Conservation (phyloP, 2,329 filamentous ascomycete species). For the Orbilia oligospora region DNA sequence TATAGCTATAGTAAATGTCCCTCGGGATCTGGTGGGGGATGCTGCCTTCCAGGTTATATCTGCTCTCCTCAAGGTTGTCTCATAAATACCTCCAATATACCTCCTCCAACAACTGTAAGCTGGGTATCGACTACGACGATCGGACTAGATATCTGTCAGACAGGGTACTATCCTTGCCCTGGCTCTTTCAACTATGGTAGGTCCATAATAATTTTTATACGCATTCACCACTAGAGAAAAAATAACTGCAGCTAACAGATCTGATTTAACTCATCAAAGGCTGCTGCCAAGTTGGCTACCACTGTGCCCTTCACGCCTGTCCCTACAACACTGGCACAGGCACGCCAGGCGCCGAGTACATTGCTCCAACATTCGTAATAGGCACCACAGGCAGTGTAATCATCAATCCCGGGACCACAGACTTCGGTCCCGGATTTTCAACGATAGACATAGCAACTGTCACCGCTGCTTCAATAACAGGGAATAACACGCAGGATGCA, state of each 20-base stretch:
- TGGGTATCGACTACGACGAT: slow-evolving; percentile 32
- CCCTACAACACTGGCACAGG: slow-evolving; percentile 45
- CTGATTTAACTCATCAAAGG: slow-evolving; percentile 21
- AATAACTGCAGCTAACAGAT: not conserved
- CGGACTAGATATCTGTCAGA: slow-evolving; percentile 49
- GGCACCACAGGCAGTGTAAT: slow-evolving; percentile 9
- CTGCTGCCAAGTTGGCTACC: slow-evolving; percentile 54
- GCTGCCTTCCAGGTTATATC: slow-evolving; percentile 56
- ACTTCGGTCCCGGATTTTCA: slow-evolving; percentile 49
- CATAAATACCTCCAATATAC: slow-evolving; percentile 32
- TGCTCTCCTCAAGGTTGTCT: slow-evolving; percentile 56
- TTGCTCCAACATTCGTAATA: slow-evolving; percentile 31
- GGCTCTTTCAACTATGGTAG: slow-evolving; percentile 47
- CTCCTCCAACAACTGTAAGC: slow-evolving; percentile 11
- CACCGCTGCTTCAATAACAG: not conserved
- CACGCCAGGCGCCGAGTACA: slow-evolving; percentile 39
- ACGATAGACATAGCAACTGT: slow-evolving; percentile 42
- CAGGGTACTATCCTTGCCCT: slow-evolving; percentile 50
- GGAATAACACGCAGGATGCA: slow-evolving; percentile 22
- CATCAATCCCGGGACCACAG: slow-evolving; percentile 4
- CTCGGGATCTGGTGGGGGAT: slow-evolving; percentile 44
- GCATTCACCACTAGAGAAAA: not conserved
- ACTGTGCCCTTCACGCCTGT: slow-evolving; percentile 40
- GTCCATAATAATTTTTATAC: too few relatives aligned
- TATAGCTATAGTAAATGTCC: slow-evolving; percentile 48